Conservation (phyloP, 805 yeast species). For the Brettanomyces sp. region DNA sequence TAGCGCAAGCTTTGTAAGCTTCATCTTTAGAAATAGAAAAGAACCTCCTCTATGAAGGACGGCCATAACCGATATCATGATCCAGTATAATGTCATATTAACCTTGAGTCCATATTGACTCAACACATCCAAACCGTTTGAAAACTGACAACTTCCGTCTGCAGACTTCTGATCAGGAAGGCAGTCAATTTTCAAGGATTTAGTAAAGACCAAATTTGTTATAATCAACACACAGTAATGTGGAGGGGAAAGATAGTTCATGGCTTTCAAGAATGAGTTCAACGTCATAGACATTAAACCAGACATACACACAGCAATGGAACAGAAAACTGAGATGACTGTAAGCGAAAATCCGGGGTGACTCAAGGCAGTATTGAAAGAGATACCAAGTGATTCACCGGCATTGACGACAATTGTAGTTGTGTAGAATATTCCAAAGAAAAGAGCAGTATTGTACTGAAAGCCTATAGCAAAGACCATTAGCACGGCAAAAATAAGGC, state of each 20-base stretch:
- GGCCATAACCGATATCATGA: constrained; percentile 29
- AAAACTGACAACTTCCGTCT: constrained; percentile 36
- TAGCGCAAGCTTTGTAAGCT: constrained; percentile 14
- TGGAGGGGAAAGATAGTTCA: constrained; percentile 71
- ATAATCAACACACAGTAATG: constrained; percentile 59
- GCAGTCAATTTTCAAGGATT: constrained; percentile 43
- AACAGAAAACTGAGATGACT: constrained; percentile 53
- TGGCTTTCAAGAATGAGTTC: constrained; percentile 57
- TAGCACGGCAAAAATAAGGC: constrained; percentile 49
- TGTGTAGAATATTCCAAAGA: constrained; percentile 52
- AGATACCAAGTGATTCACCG: constrained; percentile 80
- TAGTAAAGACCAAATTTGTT: constrained; percentile 50
- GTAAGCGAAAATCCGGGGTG: constrained; percentile 79
- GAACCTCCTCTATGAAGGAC: constrained; percentile 35
- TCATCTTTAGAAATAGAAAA: constrained; percentile 18
- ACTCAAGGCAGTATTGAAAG: constrained; percentile 61
- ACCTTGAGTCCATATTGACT: constrained; percentile 37
- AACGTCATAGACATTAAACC: constrained; percentile 76
- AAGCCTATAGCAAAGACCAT: constrained; percentile 65
- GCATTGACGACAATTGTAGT: constrained; percentile 50
- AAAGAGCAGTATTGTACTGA: constrained; percentile 58
- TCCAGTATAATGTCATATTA: constrained; percentile 28
- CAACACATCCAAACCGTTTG: constrained; percentile 47
- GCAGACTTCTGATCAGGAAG: constrained; percentile 12
- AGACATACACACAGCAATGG: constrained; percentile 73